Conservation (phyloP, 768 basidiomycete species). For the Lactifluus piperatus region DNA sequence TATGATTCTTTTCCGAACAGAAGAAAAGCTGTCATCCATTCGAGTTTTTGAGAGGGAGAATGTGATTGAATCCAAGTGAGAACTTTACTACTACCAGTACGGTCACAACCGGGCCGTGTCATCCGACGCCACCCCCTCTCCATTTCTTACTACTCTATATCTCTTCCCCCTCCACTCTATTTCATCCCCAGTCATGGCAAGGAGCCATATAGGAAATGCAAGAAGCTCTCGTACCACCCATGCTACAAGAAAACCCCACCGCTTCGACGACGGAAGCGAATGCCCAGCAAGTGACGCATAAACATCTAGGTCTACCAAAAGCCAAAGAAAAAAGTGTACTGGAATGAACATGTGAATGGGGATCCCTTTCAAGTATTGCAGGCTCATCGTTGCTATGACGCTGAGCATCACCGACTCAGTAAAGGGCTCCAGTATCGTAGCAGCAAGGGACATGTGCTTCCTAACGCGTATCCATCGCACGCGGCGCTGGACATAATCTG, state of each 20-base stretch:
- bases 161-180: slow-evolving; percentile 82
- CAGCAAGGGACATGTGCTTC: slow-evolving; percentile 83
- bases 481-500: slow-evolving; percentile 80
- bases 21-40: slow-evolving; percentile 40
- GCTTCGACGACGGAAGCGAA: slow-evolving; percentile 40
- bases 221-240: slow-evolving; percentile 77
- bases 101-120: slow-evolving; percentile 6
- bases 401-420: slow-evolving; percentile 79
- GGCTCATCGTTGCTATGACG: slow-evolving; percentile 48
- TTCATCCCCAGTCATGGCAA: slow-evolving; percentile 70
- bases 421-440: slow-evolving; percentile 86
- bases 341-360: slow-evolving; percentile 47
- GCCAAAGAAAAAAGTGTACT: slow-evolving; percentile 60
- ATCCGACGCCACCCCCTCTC: slow-evolving; percentile 32
- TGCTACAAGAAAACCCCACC: slow-evolving; percentile 57
- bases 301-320: slow-evolving; percentile 75
- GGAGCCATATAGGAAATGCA: slow-evolving; percentile 81
- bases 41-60: not conserved
- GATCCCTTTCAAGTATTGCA: slow-evolving; percentile 41
- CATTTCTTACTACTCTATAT: slow-evolving; percentile 69
- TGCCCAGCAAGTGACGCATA: slow-evolving; percentile 67
- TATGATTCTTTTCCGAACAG: slow-evolving; percentile 64
- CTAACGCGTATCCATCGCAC: slow-evolving; percentile 96
- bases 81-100: not conserved
- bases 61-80: not conserved